Conservation (phyloP, 2,329 filamentous ascomycete species). For the Penicillium sp. region DNA sequence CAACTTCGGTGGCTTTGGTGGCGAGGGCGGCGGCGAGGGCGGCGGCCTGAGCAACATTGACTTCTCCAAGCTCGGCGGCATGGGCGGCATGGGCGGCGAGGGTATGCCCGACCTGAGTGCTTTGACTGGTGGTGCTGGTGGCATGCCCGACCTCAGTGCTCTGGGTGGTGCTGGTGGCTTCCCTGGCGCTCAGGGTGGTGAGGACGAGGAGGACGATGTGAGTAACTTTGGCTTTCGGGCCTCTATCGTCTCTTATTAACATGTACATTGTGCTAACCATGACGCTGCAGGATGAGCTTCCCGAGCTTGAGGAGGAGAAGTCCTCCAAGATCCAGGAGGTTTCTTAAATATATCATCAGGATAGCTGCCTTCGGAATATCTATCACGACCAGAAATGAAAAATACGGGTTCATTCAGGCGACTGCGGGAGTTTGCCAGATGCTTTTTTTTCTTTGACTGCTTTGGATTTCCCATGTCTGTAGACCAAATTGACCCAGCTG, state of each 20-base stretch:
- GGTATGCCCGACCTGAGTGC: slow-evolving; percentile 23
- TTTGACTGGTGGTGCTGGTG: slow-evolving; percentile 43
- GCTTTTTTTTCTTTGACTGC: slow-evolving; percentile 8
- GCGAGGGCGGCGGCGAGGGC: slow-evolving; percentile 22
- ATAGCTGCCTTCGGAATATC: slow-evolving; percentile 17
- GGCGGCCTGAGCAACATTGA: slow-evolving; percentile 81
- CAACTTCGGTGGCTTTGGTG: slow-evolving; percentile 53
- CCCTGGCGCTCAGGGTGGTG: slow-evolving; percentile 29
- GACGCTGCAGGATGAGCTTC: slow-evolving; percentile 73
- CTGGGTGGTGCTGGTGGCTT: slow-evolving; percentile 9
- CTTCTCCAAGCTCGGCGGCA: slow-evolving; percentile 84
- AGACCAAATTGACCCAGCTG: slow-evolving; percentile 11
- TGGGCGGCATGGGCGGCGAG: slow-evolving; percentile 44
- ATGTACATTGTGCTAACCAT: neutral
- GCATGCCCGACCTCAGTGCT: slow-evolving; percentile 24
- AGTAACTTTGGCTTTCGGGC: slow-evolving; percentile 42
- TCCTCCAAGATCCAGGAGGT: slow-evolving; percentile 40
- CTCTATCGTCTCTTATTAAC: slow-evolving; percentile 8
- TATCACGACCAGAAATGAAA: slow-evolving; percentile 28
- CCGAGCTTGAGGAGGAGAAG: slow-evolving; percentile 59
- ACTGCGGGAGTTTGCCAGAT: slow-evolving; percentile 11
- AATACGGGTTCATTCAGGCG: slow-evolving; percentile 17
- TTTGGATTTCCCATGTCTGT: slow-evolving; percentile 13
- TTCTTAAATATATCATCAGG: slow-evolving; percentile 24
- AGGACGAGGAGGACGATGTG: slow-evolving; percentile 42